These are phyloP conservation scores for Phialophora macrospora DNA, from an alignment of 2,329 filamentous ascomycete genomes.

Conservation along the genomic window DNA sequence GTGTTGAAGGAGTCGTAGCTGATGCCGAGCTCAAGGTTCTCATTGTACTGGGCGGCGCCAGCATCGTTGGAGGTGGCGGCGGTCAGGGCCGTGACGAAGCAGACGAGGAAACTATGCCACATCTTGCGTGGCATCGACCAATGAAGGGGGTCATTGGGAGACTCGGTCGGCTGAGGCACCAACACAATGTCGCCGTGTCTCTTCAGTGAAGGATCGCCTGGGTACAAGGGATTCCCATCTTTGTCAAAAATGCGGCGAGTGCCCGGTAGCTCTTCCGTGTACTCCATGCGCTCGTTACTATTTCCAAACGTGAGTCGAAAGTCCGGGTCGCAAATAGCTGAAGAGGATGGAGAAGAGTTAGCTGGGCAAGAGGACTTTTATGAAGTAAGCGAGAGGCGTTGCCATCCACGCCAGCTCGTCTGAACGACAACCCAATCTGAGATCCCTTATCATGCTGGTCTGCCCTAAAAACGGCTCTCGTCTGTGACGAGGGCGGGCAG, in stretches of 20 bases:
- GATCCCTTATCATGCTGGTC: constrained; percentile 23
- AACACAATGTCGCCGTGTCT: constrained; percentile 55
- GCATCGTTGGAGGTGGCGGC: constrained; percentile 63
- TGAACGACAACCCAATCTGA: constrained; percentile 14
- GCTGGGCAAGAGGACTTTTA: constrained; percentile 20
- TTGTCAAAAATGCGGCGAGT: constrained; percentile 38
- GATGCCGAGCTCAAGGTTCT: constrained; percentile 58
- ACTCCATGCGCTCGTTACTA: constrained; percentile 22
- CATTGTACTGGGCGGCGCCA: constrained; percentile 57
- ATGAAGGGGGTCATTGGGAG: constrained; percentile 60
- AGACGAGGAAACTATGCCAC: constrained; percentile 59
- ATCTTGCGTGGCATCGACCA: constrained; percentile 56
- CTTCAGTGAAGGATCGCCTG: constrained; percentile 37
- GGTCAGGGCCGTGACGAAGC: constrained; percentile 60
- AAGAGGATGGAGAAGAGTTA: constrained; percentile 3
- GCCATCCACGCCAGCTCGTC: constrained; percentile 7
- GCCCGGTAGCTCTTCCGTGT: constrained; percentile 34
- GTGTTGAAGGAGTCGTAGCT: constrained; percentile 60
- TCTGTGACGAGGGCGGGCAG: not conserved
- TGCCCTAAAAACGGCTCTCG: constrained; percentile 10
- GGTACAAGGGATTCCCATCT: constrained; percentile 33
- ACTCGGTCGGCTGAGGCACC: constrained; percentile 59
- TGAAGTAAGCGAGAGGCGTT: constrained; percentile 17
- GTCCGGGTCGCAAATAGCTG: not conserved
- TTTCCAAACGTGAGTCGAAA: not conserved